Conservation (phyloP, 306 rosid species). For the Gleditsia sinensis region DNA sequence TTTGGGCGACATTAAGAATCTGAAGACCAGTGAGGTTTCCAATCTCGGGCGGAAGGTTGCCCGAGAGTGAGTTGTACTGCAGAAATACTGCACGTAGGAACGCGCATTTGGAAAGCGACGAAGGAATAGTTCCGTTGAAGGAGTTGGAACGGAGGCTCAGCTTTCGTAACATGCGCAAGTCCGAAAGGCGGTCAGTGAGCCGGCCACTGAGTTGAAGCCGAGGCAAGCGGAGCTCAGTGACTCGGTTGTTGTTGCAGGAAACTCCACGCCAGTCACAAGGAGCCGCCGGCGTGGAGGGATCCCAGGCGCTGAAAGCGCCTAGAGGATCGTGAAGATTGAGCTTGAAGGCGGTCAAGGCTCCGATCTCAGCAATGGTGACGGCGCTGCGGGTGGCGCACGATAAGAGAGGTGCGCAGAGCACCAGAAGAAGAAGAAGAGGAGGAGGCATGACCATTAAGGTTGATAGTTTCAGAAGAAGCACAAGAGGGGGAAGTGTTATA, state of each 20-base stretch:
- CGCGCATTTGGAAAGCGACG: constrained; percentile 65
- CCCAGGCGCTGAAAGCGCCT: constrained; percentile 71
- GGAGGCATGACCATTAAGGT: constrained; percentile 23
- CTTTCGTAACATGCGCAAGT: constrained; percentile 62
- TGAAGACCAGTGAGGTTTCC: constrained; percentile 62
- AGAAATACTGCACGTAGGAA: constrained; percentile 64
- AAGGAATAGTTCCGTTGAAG: constrained; percentile 80
- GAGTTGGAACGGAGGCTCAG: constrained; percentile 75
- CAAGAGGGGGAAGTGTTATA: neutral
- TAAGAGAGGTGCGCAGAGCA: constrained; percentile 56
- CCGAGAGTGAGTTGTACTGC: constrained; percentile 78
- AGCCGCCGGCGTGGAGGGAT: constrained; percentile 66
- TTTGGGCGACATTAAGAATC: constrained; percentile 70
- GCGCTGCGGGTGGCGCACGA: constrained; percentile 52
- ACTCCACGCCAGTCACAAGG: constrained; percentile 97
- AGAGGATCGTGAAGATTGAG: constrained; percentile 76
- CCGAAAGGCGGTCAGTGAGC: constrained; percentile 59
- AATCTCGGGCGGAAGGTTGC: constrained; percentile 65
- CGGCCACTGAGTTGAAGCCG: constrained; percentile 77
- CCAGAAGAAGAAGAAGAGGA: constrained; percentile 31
- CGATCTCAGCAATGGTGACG: constrained; percentile 58
- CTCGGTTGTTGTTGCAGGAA: constrained; percentile 45
- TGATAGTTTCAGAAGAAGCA: neutral
- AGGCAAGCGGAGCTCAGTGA: constrained; percentile 78
- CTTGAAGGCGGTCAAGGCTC: constrained; percentile 67